phyloP scores from a whole-genome alignment of 192 early-diverging fungal genomes.

The Backusella circina region DNA sequence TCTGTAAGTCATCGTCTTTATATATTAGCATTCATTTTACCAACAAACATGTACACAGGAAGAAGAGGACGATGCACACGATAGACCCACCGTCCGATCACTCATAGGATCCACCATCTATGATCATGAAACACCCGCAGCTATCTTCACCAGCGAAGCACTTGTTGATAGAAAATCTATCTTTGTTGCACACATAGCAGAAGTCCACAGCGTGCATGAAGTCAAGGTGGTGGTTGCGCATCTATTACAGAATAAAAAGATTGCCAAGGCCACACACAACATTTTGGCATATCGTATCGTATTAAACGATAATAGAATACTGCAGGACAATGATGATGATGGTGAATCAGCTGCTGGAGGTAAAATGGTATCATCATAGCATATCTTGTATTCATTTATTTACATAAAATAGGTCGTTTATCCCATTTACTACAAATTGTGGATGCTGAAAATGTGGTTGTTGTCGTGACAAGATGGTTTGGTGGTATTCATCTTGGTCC shows the following conservation, averaged over 20 bases:
- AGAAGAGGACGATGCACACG: not conserved
- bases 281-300: constrained; percentile 85
- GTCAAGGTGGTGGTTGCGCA: constrained; percentile 52
- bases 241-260: constrained; percentile 65
- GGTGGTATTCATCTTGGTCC: constrained; percentile 66
- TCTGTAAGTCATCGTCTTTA: not conserved
- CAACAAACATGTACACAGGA: no score
- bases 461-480: constrained; percentile 85
- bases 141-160: constrained; percentile 52
- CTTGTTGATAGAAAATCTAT: constrained; percentile 78
- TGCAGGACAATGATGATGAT: constrained; percentile 90
- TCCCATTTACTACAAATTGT: constrained; percentile 79
- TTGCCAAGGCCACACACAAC: constrained; percentile 87
- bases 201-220: constrained; percentile 46
- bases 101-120: not conserved
- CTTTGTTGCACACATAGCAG: constrained; percentile 81
- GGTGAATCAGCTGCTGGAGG: constrained; percentile 92
- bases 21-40: not conserved
- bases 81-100: constrained; percentile 10
- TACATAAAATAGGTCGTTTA: constrained; percentile 56
- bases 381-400: no score
- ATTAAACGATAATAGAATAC: constrained; percentile 42
- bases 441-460: constrained; percentile 68
- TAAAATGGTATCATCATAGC: not conserved
- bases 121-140: constrained; percentile 19